Percentiles rank a stretch among this genome's conserved stretches.
Conservation (phyloP, 192 early-diverging fungal species). For the Funneliformis mosseae region DNA sequence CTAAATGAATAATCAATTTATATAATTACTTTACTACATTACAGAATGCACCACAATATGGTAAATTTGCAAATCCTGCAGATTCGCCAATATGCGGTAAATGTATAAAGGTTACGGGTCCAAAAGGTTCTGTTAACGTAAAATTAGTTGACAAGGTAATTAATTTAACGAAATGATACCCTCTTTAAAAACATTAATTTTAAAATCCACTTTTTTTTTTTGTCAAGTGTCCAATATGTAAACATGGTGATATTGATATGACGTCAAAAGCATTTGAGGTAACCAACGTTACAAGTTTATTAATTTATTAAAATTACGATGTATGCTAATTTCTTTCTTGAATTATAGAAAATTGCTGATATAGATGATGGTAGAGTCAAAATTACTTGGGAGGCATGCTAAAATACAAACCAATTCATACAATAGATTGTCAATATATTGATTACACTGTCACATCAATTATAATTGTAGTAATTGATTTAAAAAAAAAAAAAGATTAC, state of each 20-base stretch:
- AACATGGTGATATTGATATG: conserved; percentile 43
- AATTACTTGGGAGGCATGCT: conserved; percentile 42
- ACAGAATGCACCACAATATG: conserved; percentile 49
- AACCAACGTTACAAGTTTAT: background rate
- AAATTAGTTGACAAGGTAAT: conserved; percentile 59
- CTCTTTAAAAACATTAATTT: background rate
- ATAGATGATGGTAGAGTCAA: conserved; percentile 38
- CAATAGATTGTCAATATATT: background rate
- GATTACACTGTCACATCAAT: background rate
- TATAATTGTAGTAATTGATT: too few relatives aligned
- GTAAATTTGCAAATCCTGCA: conserved; percentile 42
- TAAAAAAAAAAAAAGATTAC: background rate
- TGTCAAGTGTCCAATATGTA: conserved; percentile 44
- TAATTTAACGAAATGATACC: background rate
- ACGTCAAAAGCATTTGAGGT: conserved; percentile 40
- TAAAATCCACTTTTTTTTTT: background rate
- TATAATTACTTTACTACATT: background rate
- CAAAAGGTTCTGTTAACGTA: conserved; percentile 51
- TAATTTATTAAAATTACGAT: background rate
- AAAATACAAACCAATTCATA: background rate
- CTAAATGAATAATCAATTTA: background rate
- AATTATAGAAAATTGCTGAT: conserved; percentile 37
- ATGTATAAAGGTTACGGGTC: conserved; percentile 52
- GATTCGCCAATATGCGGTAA: conserved; percentile 54
- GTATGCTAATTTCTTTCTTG: background rate